These are phyloP conservation scores for Logfia minima DNA, from an alignment of 129 eudicot genomes.

Conservation along the genomic window DNA sequence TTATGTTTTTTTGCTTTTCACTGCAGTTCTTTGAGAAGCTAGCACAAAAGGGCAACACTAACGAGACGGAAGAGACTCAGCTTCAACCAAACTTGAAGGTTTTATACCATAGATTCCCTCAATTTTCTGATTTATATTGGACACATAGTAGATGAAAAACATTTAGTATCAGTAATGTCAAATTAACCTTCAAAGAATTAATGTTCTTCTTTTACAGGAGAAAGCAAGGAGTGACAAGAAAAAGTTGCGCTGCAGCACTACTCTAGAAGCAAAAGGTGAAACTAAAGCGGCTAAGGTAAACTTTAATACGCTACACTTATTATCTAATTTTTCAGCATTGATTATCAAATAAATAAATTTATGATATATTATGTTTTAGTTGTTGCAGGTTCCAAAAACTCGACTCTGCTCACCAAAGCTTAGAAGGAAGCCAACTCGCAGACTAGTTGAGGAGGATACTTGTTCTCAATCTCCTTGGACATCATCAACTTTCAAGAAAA, in stretches of 20 bases:
- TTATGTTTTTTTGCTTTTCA: neutral
- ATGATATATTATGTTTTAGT: neutral
- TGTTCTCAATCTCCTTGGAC: conserved; percentile 49
- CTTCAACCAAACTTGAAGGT: conserved; percentile 56
- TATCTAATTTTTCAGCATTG: neutral
- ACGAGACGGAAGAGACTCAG: conserved; percentile 34
- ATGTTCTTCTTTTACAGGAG: conserved; percentile 19
- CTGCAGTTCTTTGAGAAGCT: conserved; percentile 66
- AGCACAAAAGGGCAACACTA: conserved; percentile 43
- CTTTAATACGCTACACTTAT: too few species aligned
- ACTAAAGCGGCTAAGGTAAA: conserved; percentile 31
- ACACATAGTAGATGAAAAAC: neutral
- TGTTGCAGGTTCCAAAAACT: conserved; percentile 49
- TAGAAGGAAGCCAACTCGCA: conserved; percentile 39
- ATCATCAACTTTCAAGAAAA: conserved; percentile 42
- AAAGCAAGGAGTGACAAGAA: conserved; percentile 22
- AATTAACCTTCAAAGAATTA: neutral
- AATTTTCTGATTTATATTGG: too few species aligned
- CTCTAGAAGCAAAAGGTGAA: conserved; percentile 28
- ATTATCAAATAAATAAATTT: too few species aligned
- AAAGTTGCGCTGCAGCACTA: conserved; percentile 22
- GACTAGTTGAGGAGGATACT: conserved; percentile 22
- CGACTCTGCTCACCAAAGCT: conserved; percentile 38
- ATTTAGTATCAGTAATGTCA: conserved; percentile 1
- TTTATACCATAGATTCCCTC: neutral